phyloP scores from a whole-genome alignment of 2,329 filamentous ascomycete genomes.

The Chrysosporium queenslandicum region DNA sequence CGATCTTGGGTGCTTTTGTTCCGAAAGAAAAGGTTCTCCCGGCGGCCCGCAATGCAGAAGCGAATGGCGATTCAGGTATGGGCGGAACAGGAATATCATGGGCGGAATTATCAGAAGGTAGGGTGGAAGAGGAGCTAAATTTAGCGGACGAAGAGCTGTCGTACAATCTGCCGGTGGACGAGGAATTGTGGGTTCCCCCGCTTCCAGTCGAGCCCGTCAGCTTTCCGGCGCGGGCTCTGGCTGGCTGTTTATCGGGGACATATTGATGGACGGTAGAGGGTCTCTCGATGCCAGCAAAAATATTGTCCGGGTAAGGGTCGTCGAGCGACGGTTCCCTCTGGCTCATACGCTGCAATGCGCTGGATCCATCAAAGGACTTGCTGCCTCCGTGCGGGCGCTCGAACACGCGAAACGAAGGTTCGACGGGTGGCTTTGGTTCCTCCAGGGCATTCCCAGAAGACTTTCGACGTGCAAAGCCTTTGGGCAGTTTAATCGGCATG shows the following conservation, averaged over 20 bases:
- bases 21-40: slow-evolving; percentile 47
- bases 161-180: slow-evolving; percentile 37
- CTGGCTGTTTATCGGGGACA: not conserved
- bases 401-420: slow-evolving; percentile 46
- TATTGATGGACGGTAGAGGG: slow-evolving; percentile 25
- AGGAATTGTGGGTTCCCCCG: slow-evolving; percentile 41
- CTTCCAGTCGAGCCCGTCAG: slow-evolving; percentile 36
- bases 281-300: slow-evolving; percentile 30
- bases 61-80: slow-evolving; percentile 29
- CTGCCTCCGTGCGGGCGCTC: slow-evolving; percentile 40
- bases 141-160: slow-evolving; percentile 42
- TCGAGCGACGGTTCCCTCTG: slow-evolving; percentile 29
- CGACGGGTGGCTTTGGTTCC: slow-evolving; percentile 32
- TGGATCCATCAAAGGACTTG: slow-evolving; percentile 37
- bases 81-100: slow-evolving; percentile 37
- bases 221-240: slow-evolving; percentile 16
- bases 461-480: slow-evolving; percentile 45
- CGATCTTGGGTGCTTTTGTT: slow-evolving; percentile 31
- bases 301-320: slow-evolving; percentile 30
- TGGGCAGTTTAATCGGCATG: slow-evolving; percentile 50
- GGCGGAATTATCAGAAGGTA: slow-evolving; percentile 42
- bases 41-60: slow-evolving; percentile 37
- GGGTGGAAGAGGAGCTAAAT: slow-evolving; percentile 46
- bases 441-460: slow-evolving; percentile 47
- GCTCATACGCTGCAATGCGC: slow-evolving; percentile 22